These are phyloP conservation scores for Leishmania tarentolae DNA, from an alignment of 208 protist species.

Conservation along the genomic window DNA sequence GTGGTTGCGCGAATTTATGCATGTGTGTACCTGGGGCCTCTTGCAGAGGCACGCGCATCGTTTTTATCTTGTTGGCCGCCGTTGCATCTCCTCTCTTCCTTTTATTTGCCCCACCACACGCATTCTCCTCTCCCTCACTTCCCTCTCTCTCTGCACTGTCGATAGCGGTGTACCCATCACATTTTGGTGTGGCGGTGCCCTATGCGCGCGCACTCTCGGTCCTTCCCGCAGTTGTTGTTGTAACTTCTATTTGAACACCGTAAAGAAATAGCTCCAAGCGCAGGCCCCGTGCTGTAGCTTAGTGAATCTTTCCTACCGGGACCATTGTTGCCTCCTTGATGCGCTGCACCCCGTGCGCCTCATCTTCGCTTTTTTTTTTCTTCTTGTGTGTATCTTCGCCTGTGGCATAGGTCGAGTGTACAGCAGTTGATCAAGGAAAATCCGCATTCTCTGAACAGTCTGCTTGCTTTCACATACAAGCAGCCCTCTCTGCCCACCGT, in stretches of 20 bases:
- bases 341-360: neutral
- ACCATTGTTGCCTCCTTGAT: neutral
- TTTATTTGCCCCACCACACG: neutral
- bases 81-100: too few relatives aligned
- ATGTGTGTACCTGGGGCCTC: neutral
- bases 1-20: neutral
- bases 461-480: neutral
- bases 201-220: neutral
- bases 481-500: neutral
- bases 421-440: neutral
- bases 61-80: neutral
- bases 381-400: neutral
- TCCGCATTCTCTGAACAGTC: neutral
- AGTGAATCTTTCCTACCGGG: neutral
- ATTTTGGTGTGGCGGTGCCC: neutral
- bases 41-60: neutral
- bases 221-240: neutral
- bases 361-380: neutral
- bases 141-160: neutral
- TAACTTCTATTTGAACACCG: neutral
- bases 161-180: neutral
- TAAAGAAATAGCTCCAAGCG: neutral
- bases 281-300: neutral
- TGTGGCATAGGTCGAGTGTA: neutral
- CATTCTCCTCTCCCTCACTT: neutral